Base-by-base conservation (phyloP, 768 basidiomycete genomes). In the Tulasnella sp. region DNA sequence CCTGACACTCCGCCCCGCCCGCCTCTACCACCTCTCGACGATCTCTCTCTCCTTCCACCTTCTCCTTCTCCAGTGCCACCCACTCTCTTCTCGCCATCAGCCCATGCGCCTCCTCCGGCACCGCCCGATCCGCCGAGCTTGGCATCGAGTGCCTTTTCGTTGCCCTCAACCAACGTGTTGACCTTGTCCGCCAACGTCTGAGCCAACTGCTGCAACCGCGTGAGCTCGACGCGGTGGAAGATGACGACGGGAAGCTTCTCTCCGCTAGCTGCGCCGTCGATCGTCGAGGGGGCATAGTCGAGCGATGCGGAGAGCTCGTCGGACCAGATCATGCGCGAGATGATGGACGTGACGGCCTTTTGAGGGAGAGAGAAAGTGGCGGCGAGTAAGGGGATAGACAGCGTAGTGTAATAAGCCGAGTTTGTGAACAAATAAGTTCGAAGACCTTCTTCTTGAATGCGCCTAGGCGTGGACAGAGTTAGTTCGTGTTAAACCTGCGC, bases 351-450 rank as follows among this genome's bases (percentile, higher is more conserved):
- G 5, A 98, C 95, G 5, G 92, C 88, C 60, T 93, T 90, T 75
- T 93, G 86, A 4, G 97, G 90, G 42, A 99, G 88, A 12, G 92
- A 92, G 88, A 99, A 98, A 1, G 96, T 97, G 73, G 91, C 89
- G 14, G 97, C 93, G 46, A 99, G 91, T 76, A 97, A 90, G 0
- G 92, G 90, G 72, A 99, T 90, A 1, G 98, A 98, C 50, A 98
- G 89, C 18, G 96, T 94, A 84, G 90, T 92, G 88, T 99, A 99
- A 86, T 96, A 92, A 12, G 96, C 92, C 20, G 97, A 94, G 86
- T 96, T 97, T n/a, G 97, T 97, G 89, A 98, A 98, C 77, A 99
- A 90, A 86, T 98, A 99, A 6, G 98, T 99, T 76, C 96, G 91
- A 73, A 99, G 89, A 40, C 96, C 97, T 86, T 99, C 96, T 86